Percentiles rank a stretch among this genome's conserved stretches.
These are phyloP conservation scores for Candida odintsovae DNA, from an alignment of 805 yeast species.

Conservation along the genomic window DNA sequence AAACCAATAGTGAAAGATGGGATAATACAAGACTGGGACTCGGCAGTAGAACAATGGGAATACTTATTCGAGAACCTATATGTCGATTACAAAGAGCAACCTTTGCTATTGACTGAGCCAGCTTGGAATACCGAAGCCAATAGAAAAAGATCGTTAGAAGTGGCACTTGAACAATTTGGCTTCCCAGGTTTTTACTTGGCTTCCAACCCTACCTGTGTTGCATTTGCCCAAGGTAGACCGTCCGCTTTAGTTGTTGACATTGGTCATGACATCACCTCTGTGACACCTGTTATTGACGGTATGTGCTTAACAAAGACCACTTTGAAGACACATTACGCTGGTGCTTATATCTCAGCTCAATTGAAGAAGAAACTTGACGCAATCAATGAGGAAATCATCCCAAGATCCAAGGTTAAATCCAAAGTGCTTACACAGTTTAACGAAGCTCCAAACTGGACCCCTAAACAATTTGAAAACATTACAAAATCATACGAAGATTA, in stretches of 20 bases:
- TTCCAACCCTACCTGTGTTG: constrained; percentile 79
- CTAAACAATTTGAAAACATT: constrained; percentile 16
- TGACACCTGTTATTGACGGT: constrained; percentile 81
- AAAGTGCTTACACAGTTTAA: constrained; percentile 31
- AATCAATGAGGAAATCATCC: constrained; percentile 31
- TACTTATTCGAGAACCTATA: constrained; percentile 50
- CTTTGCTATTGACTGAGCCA: constrained; percentile 80
- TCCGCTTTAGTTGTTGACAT: constrained; percentile 81
- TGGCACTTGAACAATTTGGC: constrained; percentile 58
- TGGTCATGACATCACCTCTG: constrained; percentile 74
- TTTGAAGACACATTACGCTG: constrained; percentile 68
- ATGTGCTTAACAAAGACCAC: constrained; percentile 66
- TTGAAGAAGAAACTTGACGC: constrained; percentile 35
- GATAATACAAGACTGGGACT: constrained; percentile 78
- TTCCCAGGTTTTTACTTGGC: constrained; percentile 81
- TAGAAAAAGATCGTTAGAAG: constrained; percentile 65
- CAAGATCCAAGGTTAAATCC: constrained; percentile 45
- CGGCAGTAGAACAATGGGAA: constrained; percentile 67
- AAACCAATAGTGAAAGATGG: constrained; percentile 57
- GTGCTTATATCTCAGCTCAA: constrained; percentile 56
- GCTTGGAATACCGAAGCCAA: constrained; percentile 72
- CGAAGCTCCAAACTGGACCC: constrained; percentile 28
- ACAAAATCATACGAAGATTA: constrained; percentile 45
- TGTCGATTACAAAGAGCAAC: constrained; percentile 59
- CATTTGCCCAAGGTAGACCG: constrained; percentile 86